Percentiles rank a stretch among this genome's conserved stretches.
Evolutionary conservation across 2,329 filamentous ascomycete species (phyloP).

Genomic region (Paraconiothyrium sp.): DNA sequence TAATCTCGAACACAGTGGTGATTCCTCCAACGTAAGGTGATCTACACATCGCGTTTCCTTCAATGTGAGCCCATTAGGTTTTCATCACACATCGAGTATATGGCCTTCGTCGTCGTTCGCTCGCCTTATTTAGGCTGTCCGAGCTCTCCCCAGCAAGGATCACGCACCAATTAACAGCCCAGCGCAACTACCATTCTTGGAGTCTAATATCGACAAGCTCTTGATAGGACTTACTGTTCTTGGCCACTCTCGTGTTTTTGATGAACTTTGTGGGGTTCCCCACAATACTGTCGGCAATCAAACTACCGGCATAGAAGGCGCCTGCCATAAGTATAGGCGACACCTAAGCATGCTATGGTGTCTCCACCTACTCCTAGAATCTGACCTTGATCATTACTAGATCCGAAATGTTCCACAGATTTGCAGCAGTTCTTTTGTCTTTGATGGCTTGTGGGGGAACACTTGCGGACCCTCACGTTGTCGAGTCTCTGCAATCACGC

Average conservation of each 20-base stretch:
- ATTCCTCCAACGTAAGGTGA: too few species aligned
- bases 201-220: background rate
- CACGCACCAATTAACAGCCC: background rate
- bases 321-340: background rate
- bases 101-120: background rate
- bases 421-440: background rate
- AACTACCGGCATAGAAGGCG: background rate
- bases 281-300: constrained; percentile 3
- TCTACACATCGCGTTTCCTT: too few species aligned
- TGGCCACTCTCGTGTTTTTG: background rate
- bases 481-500: background rate
- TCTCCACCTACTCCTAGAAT: background rate
- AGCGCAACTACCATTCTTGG: background rate
- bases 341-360: background rate
- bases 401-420: background rate
- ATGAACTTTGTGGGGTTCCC: background rate
- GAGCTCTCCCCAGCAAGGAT: background rate
- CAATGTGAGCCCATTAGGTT: too few species aligned
- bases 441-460: background rate
- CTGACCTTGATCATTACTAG: background rate
- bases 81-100: background rate
- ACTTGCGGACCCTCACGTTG: background rate
- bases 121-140: background rate
- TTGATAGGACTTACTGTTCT: background rate
- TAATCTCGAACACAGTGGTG: too few species aligned